Evolutionary conservation across 2,329 filamentous ascomycete genomes (phyloP), one percentile per base, ranked within the genome.

Genomic region (Periconia sp.): DNA sequence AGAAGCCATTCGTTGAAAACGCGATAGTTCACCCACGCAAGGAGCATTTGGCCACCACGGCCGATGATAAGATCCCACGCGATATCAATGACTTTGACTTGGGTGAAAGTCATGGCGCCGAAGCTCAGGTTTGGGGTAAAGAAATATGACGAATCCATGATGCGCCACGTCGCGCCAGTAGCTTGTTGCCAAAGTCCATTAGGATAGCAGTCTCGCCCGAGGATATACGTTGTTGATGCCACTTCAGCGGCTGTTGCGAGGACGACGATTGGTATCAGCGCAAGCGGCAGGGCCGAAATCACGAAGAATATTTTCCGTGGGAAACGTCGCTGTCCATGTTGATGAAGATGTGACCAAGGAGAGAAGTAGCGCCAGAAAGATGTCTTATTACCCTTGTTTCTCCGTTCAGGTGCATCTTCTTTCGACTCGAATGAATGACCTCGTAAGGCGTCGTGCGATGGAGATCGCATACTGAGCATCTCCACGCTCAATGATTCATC

Each of bases 41-140:
- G 45, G 2, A 68, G 31, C 8, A 68, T 35, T 39, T 72, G 70
- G 2, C 59, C 63, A 2, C 68, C 68, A 37, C 69, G 47, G 19
- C 67, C 69, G 16, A 72, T 38, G 2, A 63, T 29, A n/a, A 72
- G 53, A 47, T 73, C 68, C 68, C 69, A 72, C 8, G 59, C 45
- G 15, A 70, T 57, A 33, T 71, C 68, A 22, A 73, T 63, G 13
- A 70, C 51, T 31, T 72, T 72, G 35, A 63, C 70, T 29, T 61
- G 53, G 2, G 65, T 63, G 36, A 72, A 71, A 0, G 59, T 59
- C 46, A 67, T 63, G 3, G 40, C 30, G n/a, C 63, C 66, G 17
- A 66, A 65, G 19, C 51, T 54, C 1, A 66, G 44, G 18, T 67
- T 65, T 2, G 61, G 64, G 18, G 60, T 66, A 44, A 66, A 65